Conservation (phyloP, 768 basidiomycete genomes). For the Scleroderma bovista region DNA sequence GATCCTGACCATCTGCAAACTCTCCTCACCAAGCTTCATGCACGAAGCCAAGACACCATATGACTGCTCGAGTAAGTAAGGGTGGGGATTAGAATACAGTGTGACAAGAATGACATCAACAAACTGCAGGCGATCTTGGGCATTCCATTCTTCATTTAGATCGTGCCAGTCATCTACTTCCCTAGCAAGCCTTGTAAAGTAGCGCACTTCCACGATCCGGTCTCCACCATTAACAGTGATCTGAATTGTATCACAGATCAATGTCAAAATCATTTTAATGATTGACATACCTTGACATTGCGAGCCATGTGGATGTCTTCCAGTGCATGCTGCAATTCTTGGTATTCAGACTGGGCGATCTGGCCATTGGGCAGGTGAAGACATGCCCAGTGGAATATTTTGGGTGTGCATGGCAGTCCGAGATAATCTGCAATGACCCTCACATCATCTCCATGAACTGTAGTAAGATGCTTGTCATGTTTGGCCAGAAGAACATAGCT, state of each 20-base stretch:
- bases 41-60: conserved; percentile 1
- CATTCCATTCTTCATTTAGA: background rate
- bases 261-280: too few relatives aligned
- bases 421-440: background rate
- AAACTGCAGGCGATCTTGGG: background rate
- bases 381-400: background rate
- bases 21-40: too few relatives aligned
- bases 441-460: background rate
- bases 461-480: background rate
- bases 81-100: conserved; percentile 16
- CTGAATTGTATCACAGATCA: too few relatives aligned
- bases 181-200: too few relatives aligned
- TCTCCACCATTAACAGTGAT: too few relatives aligned
- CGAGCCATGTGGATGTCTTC: background rate
- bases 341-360: background rate
- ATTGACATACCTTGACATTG: too few relatives aligned
- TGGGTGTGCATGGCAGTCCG: background rate
- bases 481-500: background rate
- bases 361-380: background rate
- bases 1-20: background rate
- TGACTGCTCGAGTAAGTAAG: background rate
- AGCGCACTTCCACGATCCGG: too few relatives aligned
- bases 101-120: conserved; percentile 17
- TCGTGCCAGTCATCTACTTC: background rate
- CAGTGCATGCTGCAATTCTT: background rate